Evolutionary conservation across 2,329 filamentous ascomycete genomes (phyloP).

Genomic region (Colletotrichum ledebouriae): DNA sequence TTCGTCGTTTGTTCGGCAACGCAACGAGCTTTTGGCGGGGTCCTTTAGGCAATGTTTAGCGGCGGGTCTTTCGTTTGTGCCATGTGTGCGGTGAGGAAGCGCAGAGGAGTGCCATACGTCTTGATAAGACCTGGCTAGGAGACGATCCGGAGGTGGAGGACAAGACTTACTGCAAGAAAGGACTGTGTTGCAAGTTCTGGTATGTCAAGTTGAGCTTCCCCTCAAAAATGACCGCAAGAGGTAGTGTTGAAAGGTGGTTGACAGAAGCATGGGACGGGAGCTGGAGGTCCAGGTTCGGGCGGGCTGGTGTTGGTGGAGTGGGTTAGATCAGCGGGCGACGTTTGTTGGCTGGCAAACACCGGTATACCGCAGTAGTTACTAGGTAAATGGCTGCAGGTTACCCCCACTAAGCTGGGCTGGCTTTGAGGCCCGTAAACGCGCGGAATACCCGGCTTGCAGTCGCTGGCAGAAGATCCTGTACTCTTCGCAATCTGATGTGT

Average conservation of each 20-base stretch:
- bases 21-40: slow-evolving; percentile 39
- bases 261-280: slow-evolving; percentile 9
- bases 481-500: too few species aligned
- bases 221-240: slow-evolving; percentile 2
- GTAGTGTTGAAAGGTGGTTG: slow-evolving; percentile 21
- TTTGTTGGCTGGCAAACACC: slow-evolving; percentile 1
- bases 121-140: not conserved
- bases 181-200: not conserved
- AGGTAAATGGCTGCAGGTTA: not conserved
- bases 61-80: slow-evolving; percentile 27
- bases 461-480: too few species aligned
- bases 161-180: not conserved
- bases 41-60: slow-evolving; percentile 21
- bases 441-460: too few species aligned
- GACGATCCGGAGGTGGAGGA: not conserved
- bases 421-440: too few species aligned
- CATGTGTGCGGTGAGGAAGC: slow-evolving; percentile 37
- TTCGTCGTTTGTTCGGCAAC: slow-evolving; percentile 18
- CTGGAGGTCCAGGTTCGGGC: slow-evolving; percentile 16
- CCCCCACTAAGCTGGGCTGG: not conserved
- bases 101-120: not conserved
- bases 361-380: not conserved
- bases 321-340: slow-evolving; percentile 37
- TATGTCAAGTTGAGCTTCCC: slow-evolving; percentile 5
- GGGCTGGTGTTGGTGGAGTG: slow-evolving; percentile 31